phyloP scores from a whole-genome alignment of 148 eudicot species.

The Nyssa sinensis region DNA sequence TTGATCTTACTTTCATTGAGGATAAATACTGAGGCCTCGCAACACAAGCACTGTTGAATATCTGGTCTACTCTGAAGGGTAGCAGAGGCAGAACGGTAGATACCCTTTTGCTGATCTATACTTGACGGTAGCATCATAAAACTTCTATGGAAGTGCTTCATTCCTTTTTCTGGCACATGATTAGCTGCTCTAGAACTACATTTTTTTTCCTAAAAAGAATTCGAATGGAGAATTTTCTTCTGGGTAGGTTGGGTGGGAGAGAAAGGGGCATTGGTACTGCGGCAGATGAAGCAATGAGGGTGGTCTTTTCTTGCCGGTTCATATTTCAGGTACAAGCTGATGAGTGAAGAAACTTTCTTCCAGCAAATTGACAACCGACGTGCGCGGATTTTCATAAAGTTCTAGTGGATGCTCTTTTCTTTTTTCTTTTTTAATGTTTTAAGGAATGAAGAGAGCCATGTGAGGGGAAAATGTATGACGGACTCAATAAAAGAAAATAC shows the following conservation, averaged over 20 bases:
- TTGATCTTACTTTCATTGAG: conserved; percentile 60
- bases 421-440: background rate
- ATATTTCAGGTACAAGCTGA: background rate
- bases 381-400: background rate
- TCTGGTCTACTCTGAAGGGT: conserved; percentile 66
- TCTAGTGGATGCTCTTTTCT: background rate
- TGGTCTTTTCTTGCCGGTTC: background rate
- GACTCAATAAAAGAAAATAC: background rate
- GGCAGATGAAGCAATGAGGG: no score
- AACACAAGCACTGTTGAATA: conserved; percentile 51
- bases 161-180: background rate
- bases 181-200: background rate
- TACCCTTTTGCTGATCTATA: background rate
- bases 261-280: background rate
- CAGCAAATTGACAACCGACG: no score
- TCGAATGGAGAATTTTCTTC: no score
- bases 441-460: background rate
- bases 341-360: background rate
- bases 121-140: background rate
- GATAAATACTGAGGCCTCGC: conserved; percentile 78
- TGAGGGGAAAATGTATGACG: background rate
- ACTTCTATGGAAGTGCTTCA: background rate
- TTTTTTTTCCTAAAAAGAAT: background rate
- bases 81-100: conserved; percentile 46
- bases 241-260: background rate